Conservation (phyloP, 345 rosid genomes). For the Raphanus raphanistrum region DNA sequence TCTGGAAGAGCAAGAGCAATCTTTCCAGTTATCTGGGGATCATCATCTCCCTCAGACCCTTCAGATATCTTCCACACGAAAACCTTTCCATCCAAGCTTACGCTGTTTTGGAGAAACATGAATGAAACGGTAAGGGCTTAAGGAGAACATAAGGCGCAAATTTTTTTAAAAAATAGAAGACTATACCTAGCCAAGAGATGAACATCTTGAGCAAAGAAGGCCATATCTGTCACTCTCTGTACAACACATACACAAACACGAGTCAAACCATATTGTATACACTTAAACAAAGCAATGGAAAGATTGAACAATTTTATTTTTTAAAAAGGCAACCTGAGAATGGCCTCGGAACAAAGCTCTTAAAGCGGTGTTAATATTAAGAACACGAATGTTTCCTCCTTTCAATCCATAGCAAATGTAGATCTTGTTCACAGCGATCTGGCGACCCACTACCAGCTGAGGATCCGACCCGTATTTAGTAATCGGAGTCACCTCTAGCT, state of each 20-base stretch:
- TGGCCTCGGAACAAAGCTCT: conserved; percentile 82
- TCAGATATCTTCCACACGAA: conserved; percentile 76
- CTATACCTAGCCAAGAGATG: conserved; percentile 86
- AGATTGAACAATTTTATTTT: too few species aligned
- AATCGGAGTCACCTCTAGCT: conserved; percentile 91
- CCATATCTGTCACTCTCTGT: conserved; percentile 92
- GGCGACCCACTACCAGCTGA: conserved; percentile 73
- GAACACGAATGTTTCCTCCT: conserved; percentile 80
- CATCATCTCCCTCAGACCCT: conserved; percentile 73
- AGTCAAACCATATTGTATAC: too few species aligned
- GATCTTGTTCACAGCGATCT: conserved; percentile 73
- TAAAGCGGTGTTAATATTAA: conserved; percentile 78
- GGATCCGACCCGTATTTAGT: conserved; percentile 89
- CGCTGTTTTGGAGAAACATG: conserved; percentile 46
- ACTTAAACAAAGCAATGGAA: too few species aligned
- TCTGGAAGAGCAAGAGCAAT: conserved; percentile 66
- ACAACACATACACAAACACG: background rate
- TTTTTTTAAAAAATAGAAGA: background rate
- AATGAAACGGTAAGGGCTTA: background rate
- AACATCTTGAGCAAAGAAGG: conserved; percentile 89
- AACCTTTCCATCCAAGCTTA: conserved; percentile 77
- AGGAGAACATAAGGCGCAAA: background rate
- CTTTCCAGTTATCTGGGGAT: conserved; percentile 65
- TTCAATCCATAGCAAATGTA: conserved; percentile 88
- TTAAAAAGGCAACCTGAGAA: conserved; percentile 47